Evolutionary conservation across 306 rosid species (phyloP), one percentile per base, ranked within the genome.

Genomic region (Acacia acuminata): DNA sequence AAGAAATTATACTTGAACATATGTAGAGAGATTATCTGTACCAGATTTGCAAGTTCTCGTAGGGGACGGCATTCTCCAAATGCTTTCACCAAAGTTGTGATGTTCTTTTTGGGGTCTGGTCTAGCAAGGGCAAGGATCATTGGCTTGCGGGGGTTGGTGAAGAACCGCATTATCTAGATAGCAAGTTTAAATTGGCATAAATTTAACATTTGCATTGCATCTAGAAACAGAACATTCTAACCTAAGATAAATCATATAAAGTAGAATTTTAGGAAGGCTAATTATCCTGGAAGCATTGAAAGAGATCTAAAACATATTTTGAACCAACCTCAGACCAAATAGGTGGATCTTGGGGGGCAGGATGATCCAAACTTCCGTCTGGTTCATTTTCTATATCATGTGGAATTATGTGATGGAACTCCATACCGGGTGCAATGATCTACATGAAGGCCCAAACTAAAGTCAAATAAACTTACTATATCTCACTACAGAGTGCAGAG

Each of bases 51-150:
- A 82, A 96, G 98, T 90, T 96, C 99, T 86, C 83, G 90, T 34
- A 96, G 89, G 40, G 99, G 96, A 79, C 98, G 99, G 67, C 99
- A 96, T 85, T 96, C 99, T 83, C 99, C 99, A 90, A 96, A 96
- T 82, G 99, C 99, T 84, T 91, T 93, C 77, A 96, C 97, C 92
- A 96, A 88, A 77, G 99, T 93, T 79, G 97, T 93, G 85, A 96
- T 96, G 89, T 96, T 96, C 98, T 96, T 96, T 85, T 96, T 96
- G 20, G 99, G 99, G 82, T 96, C 99, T 34, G 99, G 97, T 88
- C 99, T 93, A 66, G 99, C 98, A 82, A 96, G 99, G 77, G 99
- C 99, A 66, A 96, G 98, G 82, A 96, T 93, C 98, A 96, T 91
- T 8, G 99, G 99, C 74, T 96, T 96, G 78, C 94, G 97, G 76